Evolutionary conservation across 305 asterid species (phyloP).

Genomic region (Fraxinus xanthoxyloides): DNA sequence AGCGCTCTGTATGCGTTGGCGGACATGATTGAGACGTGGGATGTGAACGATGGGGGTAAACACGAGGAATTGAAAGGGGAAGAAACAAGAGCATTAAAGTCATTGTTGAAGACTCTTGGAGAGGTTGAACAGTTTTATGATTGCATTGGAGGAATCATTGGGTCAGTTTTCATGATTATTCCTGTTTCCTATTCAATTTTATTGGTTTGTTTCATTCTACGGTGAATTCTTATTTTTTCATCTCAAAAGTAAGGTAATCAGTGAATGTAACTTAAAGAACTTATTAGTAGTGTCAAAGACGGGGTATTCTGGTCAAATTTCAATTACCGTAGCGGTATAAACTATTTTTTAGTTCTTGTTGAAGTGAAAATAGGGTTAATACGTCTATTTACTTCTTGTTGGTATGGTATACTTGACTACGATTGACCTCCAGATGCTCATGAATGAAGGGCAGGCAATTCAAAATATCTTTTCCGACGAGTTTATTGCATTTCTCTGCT

Average conservation of each 20-base stretch:
- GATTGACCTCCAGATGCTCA: background rate
- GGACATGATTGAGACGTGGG: slow-evolving; percentile 83
- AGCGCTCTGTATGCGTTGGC: slow-evolving; percentile 78
- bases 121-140: slow-evolving; percentile 87
- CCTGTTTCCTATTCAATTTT: slow-evolving; percentile 7
- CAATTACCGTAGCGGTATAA: background rate
- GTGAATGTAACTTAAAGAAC: background rate
- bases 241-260: background rate
- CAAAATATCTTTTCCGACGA: background rate
- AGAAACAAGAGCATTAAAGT: slow-evolving; percentile 53
- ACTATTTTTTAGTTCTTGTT: background rate
- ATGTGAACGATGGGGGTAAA: slow-evolving; percentile 36
- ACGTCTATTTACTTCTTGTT: background rate
- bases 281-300: background rate
- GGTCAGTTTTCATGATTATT: slow-evolving; percentile 50
- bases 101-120: slow-evolving; percentile 69
- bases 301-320: slow-evolving; percentile 7
- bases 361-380: background rate
- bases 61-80: slow-evolving; percentile 36
- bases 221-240: slow-evolving; percentile 42
- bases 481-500: background rate
- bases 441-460: background rate
- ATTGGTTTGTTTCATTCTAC: background rate
- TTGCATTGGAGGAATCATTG: slow-evolving; percentile 93
- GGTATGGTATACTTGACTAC: background rate